Conservation (phyloP, 805 yeast genomes). For the Candida tallmaniae region DNA sequence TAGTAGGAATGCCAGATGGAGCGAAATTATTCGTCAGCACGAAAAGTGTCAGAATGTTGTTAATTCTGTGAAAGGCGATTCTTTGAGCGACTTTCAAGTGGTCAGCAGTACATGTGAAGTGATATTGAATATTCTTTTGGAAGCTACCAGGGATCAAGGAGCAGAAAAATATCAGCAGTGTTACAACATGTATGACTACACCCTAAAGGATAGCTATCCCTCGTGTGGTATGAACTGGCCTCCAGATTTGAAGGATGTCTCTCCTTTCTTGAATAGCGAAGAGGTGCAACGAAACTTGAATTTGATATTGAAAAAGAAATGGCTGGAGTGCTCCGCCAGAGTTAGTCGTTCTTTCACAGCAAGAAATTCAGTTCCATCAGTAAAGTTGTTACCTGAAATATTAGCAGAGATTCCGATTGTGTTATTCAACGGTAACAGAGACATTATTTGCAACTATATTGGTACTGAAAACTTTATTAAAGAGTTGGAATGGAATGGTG, state of each 20-base stretch:
- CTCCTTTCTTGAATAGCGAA: constrained; percentile 44
- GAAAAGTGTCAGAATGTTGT: constrained; percentile 58
- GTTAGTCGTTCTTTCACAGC: constrained; percentile 56
- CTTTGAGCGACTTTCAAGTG: constrained; percentile 16
- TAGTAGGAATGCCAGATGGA: constrained; percentile 34
- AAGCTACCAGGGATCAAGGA: constrained; percentile 20
- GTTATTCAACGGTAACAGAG: constrained; percentile 83
- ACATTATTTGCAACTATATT: constrained; percentile 77
- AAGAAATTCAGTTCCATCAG: constrained; percentile 51
- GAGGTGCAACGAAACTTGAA: constrained; percentile 51
- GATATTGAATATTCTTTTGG: constrained; percentile 38
- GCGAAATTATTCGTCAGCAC: constrained; percentile 43
- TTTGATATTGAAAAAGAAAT: constrained; percentile 34
- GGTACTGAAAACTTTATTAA: constrained; percentile 70
- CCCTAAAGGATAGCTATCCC: constrained; percentile 69
- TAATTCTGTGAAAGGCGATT: constrained; percentile 18
- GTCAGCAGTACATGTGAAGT: constrained; percentile 42
- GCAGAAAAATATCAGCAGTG: constrained; percentile 48
- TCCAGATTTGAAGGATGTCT: constrained; percentile 45
- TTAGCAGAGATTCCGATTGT: constrained; percentile 57
- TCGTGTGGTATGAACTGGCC: constrained; percentile 96
- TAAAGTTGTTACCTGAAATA: constrained; percentile 62
- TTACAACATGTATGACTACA: constrained; percentile 77
- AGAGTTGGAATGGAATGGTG: constrained; percentile 62
- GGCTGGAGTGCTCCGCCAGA: constrained; percentile 74